Conservation (phyloP, 2,329 filamentous ascomycete species). For the Akanthomyces muscarius region DNA sequence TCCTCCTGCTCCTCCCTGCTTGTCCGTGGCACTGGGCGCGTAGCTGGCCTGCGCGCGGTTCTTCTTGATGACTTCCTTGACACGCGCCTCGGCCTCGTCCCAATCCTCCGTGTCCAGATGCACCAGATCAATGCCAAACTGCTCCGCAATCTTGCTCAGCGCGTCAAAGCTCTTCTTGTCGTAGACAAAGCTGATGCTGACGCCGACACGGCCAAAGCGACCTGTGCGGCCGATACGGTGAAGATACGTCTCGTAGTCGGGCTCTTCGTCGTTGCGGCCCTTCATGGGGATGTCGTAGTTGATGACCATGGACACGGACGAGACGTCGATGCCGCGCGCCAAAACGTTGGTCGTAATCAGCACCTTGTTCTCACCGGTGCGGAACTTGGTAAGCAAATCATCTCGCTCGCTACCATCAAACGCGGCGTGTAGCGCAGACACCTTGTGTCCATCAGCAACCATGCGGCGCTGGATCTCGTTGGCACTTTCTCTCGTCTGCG, state of each 20-base stretch:
- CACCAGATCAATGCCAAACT: conserved; percentile 77
- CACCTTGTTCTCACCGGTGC: conserved; percentile 83
- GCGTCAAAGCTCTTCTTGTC: conserved; percentile 77
- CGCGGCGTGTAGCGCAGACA: conserved; percentile 83
- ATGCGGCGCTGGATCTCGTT: conserved; percentile 81
- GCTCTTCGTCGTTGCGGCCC: conserved; percentile 70
- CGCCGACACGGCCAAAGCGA: conserved; percentile 92
- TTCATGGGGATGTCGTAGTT: conserved; percentile 89
- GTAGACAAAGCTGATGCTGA: conserved; percentile 91
- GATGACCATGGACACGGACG: conserved; percentile 91
- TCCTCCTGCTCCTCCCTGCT: conserved; percentile 15
- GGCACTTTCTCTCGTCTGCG: conserved; percentile 78
- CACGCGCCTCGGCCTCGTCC: conserved; percentile 80
- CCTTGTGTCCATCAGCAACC: conserved; percentile 83
- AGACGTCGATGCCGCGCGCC: conserved; percentile 90
- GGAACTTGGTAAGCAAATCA: conserved; percentile 78
- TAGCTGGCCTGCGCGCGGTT: conserved; percentile 55
- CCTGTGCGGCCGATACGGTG: conserved; percentile 97
- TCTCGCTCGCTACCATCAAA: conserved; percentile 83
- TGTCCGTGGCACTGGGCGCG: conserved; percentile 44
- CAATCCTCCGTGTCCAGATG: conserved; percentile 82
- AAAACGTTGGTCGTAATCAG: conserved; percentile 97
- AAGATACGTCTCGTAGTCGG: conserved; percentile 92
- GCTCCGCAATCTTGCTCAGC: conserved; percentile 72
- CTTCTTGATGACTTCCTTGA: conserved; percentile 77